Evolutionary conservation across 2,329 filamentous ascomycete species (phyloP), one percentile per base, ranked within the genome.

Genomic region (Ampelomyces quisqualis): DNA sequence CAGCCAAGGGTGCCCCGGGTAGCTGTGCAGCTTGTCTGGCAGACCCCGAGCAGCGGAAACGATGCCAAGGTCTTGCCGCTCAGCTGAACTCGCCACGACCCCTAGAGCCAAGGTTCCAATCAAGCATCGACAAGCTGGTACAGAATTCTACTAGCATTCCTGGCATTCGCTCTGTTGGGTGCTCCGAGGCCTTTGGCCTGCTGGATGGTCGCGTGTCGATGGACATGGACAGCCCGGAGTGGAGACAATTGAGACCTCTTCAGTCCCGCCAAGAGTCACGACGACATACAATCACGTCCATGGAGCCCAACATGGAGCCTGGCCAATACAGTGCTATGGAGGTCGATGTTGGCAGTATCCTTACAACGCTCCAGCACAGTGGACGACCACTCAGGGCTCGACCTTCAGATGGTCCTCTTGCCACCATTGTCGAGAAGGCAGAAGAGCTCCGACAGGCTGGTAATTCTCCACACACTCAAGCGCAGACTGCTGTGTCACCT

Each of bases 181-280:
- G 65, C 73, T 63, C 49, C 23, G 65, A 68, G 23, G 58, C 65
- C 3, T 68, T 58, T 45, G 64, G 59, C 14, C 50, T 68, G 4
- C 53, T 68, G 7, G 60, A 65, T 14, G 62, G 62, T 7, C 59
- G 64, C 29, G 59, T 67, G 2, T 47, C 56, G 6, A 61, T 60
- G 46, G 60, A 66, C 19, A 39, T 49, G 6, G 57, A 62, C 30
- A 51, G 48, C 22, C 61, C 59, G 47, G 60, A 62, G 33, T 68
- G 64, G 63, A 52, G 49, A 28, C 58, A 56, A 23, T 51, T 68
- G 17, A 58, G 58, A 31, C 59, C 62, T 1, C 51, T 65, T 7
- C 20, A 45, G 5, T 26, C 38, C 9, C 45, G 42, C 8, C 40
- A 45, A 14, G 44, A 51, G 15, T 33, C 29, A 10, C 51, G 52